Evolutionary conservation across 148 eudicot species (phyloP), one percentile per base, ranked within the genome.

Genomic region (Rhododendron kiyosumense): DNA sequence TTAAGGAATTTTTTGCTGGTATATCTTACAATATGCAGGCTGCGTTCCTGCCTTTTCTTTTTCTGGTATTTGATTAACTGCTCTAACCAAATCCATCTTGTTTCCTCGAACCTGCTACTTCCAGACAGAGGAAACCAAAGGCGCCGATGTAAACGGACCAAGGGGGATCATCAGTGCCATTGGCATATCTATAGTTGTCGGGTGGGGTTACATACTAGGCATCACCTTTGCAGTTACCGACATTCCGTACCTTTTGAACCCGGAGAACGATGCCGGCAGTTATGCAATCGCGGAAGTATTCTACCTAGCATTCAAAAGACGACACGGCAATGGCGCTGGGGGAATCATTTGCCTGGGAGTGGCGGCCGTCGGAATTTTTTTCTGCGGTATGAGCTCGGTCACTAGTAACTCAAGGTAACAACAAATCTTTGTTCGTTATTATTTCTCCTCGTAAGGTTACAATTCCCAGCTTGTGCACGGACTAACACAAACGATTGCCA

Each of bases 331-430:
- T 88, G 99, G 99, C 24, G 86, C 85, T 81, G 98, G 98, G 54
- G 99, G 99, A 28, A 93, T 95, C 51, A 15, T 95, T 83, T 94
- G 99, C 89, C 92, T 95, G 82, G 92, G 98, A 22, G 88, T 97
- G 48, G 94, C 93, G 43, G 98, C 95, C 63, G 93, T 97, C 20
- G 99, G 95, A 36, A 92, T 97, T 77, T 97, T 95, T 84, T 97
- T 97, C 89, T 94, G 99, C 86, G 98, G 95, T 85, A 97, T 97
- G 99, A 93, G 98, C 80, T 95, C 95, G 36, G 87, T 97, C 24
- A 97, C 98, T 61, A 97, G 99, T 92, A 97, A 97, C 87, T 97
- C 99, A 12, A 95, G 99, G 99, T 97, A 91, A 45, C 28, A n/a
- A 41, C 7, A 78, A 85, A 85, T 81, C 18, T 54, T 77, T 63